phyloP scores from a whole-genome alignment of 2,329 filamentous ascomycete species.

The Macrophomina phaseolina region DNA sequence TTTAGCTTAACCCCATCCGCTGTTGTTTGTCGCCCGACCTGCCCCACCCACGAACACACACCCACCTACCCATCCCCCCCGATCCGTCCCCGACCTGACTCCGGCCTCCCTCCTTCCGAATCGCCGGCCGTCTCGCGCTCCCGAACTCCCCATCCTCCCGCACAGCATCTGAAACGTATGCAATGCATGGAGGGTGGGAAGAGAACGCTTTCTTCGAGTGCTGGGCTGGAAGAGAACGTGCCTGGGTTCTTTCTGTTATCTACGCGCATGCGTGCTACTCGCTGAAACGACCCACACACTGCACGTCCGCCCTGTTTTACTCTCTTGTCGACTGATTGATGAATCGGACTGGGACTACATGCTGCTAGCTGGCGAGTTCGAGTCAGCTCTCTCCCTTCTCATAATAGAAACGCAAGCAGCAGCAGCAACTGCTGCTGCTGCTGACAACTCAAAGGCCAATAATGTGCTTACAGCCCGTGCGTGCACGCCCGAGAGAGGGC shows the following conservation, averaged over 20 bases:
- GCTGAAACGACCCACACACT: not conserved
- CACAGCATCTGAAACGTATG: conserved; percentile 5
- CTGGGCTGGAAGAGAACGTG: too few relatives aligned
- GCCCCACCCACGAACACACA: too few relatives aligned
- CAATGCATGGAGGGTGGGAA: too few relatives aligned
- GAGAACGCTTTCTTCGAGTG: too few relatives aligned
- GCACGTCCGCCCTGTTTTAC: not conserved
- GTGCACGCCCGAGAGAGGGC: too few relatives aligned
- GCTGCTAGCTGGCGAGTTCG: too few relatives aligned
- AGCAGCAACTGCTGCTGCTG: not conserved
- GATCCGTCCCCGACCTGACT: not conserved
- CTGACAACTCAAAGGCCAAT: not conserved
- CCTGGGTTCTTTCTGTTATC: too few relatives aligned
- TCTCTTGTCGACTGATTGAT: not conserved
- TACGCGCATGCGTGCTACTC: not conserved
- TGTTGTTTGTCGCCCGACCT: too few relatives aligned
- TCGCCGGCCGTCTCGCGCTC: too few relatives aligned
- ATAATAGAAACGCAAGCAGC: not conserved
- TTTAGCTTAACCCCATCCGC: too few relatives aligned
- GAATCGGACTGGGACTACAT: too few relatives aligned
- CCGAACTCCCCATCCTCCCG: not conserved
- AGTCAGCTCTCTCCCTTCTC: not conserved
- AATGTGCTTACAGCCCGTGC: not conserved
- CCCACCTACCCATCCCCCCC: too few relatives aligned
- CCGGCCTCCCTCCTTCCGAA: not conserved